phyloP scores from a whole-genome alignment of 2,329 filamentous ascomycete species.

The Paracoccidioides brasiliensis region DNA sequence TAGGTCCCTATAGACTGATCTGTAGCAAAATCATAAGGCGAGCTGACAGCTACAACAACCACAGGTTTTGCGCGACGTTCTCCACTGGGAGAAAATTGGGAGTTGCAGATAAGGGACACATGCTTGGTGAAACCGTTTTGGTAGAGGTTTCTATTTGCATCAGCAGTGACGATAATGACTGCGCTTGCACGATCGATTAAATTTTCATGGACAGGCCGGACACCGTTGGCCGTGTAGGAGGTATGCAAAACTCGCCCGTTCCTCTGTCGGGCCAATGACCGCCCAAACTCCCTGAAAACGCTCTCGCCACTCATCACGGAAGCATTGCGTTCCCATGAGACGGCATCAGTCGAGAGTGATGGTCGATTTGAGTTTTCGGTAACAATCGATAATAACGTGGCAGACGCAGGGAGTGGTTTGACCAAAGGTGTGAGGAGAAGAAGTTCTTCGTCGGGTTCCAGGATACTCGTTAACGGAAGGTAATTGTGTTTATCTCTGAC shows the following conservation, averaged over 20 bases:
- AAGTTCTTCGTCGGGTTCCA: slow-evolving; percentile 79
- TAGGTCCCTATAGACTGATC: slow-evolving; percentile 84
- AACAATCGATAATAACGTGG: slow-evolving; percentile 52
- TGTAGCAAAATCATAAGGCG: slow-evolving; percentile 92
- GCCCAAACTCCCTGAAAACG: slow-evolving; percentile 80
- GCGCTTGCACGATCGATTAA: slow-evolving; percentile 77
- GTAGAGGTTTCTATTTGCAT: slow-evolving; percentile 87
- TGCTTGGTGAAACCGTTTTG: slow-evolving; percentile 94
- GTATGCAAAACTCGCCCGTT: slow-evolving; percentile 83
- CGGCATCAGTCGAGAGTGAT: slow-evolving; percentile 39
- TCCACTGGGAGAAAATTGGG: slow-evolving; percentile 26
- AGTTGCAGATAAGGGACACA: slow-evolving; percentile 76
- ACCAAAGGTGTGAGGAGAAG: slow-evolving; percentile 77
- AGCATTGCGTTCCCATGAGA: slow-evolving; percentile 43
- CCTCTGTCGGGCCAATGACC: slow-evolving; percentile 71
- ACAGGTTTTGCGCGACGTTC: slow-evolving; percentile 52
- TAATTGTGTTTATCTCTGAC: slow-evolving; percentile 79
- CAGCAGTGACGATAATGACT: slow-evolving; percentile 82
- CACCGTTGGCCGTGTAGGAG: slow-evolving; percentile 86
- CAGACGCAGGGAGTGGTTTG: slow-evolving; percentile 82
- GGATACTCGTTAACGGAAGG: slow-evolving; percentile 65
- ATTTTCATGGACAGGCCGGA: slow-evolving; percentile 85
- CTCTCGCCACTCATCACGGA: slow-evolving; percentile 81
- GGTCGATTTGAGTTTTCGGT: slow-evolving; percentile 34
- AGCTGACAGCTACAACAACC: slow-evolving; percentile 84